These are phyloP conservation scores for Diaporthe citrichinensis DNA, from an alignment of 2,329 filamentous ascomycete species.

Conservation along the genomic window DNA sequence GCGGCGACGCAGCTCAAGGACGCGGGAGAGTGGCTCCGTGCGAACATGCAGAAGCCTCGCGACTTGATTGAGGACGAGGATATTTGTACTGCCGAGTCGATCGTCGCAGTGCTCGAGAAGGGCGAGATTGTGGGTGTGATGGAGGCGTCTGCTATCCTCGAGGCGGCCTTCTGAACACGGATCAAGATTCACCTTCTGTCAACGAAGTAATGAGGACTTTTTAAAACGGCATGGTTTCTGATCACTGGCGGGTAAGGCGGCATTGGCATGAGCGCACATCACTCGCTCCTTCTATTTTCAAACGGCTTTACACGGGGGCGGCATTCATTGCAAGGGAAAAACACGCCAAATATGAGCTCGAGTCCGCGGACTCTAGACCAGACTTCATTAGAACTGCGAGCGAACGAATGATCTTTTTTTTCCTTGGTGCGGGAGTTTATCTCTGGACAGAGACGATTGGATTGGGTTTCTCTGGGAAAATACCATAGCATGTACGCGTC, in stretches of 20 bases:
- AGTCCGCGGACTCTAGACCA: background rate
- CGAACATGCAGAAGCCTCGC: conserved; percentile 44
- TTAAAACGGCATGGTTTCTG: background rate
- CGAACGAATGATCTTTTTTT: background rate
- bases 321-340: background rate
- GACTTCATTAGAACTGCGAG: conserved; percentile 19
- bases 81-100: conserved; percentile 57
- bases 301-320: background rate
- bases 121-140: conserved; percentile 64
- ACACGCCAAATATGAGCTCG: background rate
- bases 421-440: conserved; percentile 28
- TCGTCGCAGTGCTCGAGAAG: conserved; percentile 63
- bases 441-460: conserved; percentile 1
- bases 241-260: background rate
- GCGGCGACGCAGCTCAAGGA: conserved; percentile 69
- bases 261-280: conserved; percentile 23
- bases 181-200: background rate
- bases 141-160: conserved; percentile 52
- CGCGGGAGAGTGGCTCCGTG: conserved; percentile 65
- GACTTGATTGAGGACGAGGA: conserved; percentile 48
- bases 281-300: background rate
- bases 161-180: background rate
- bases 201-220: conserved; percentile 15
- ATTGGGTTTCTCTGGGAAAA: background rate
- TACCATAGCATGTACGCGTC: conserved; percentile 36